Evolutionary conservation across 768 basidiomycete genomes (phyloP), one percentile per base, ranked within the genome.

Genomic region (Podaxis pistillaris): DNA sequence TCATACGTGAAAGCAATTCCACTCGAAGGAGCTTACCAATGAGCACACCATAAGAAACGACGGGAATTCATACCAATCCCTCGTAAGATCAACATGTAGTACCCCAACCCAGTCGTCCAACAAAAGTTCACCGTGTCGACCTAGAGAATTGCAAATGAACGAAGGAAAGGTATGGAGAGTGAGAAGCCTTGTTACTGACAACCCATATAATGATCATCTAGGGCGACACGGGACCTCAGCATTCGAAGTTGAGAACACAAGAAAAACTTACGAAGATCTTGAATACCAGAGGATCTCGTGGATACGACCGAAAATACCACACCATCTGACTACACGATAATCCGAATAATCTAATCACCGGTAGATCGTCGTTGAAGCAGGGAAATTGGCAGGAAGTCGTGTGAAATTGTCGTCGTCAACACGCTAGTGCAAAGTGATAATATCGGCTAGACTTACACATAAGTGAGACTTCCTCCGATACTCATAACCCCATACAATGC

Each of bases 281-380:
- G 58, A 59, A 59, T 17, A 4, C 28, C 33, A 19, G n/a, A 17
- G 58, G 58, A 26, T 59, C 58, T 28, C n/a, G 46, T 13, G 58
- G 36, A 26, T 59, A 59, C 9, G 58, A 59, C 26, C 58, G 49
- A 15, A 59, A 59, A 28, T 59, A 59, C 58, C 58, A 59, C 2
- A 38, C 36, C 17, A 51, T 51, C 22, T 59, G 58, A 17, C 58
- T 59, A 19, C 22, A 51, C 13, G 49, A 37, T 24, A 59, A 13
- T 26, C 58, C 58, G 19, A 22, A 59, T 11, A 59, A 19, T 8
- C 58, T 59, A 17, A 49, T 50, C 6, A 22, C 24, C 47, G 11
- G 24, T 24, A 22, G 47, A 24, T 13, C 22, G 22, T 13, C 15
- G 12, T n/a, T 12, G 22, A 50, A 5, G 2, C n/a, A 22, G 5